These are phyloP conservation scores for Boeremia exigua DNA, from an alignment of 2,329 filamentous ascomycete species.

Conservation along the genomic window DNA sequence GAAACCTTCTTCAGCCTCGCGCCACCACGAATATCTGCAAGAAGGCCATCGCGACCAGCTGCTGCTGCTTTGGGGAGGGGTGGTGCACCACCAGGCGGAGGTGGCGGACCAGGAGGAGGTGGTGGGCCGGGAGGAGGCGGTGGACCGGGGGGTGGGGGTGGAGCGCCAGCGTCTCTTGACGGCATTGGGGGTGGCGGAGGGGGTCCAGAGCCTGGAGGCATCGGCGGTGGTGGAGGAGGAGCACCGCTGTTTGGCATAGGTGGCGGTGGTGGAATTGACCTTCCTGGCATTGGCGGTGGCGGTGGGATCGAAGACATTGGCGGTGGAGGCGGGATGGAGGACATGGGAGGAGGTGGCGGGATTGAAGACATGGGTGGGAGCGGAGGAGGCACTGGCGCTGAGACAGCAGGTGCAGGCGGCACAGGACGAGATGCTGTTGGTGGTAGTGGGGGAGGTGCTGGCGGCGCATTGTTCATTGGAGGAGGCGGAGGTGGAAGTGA, in stretches of 20 bases:
- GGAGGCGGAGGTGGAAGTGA: constrained; percentile 68
- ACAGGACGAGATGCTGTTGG: constrained; percentile 34
- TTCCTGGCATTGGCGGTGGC: constrained; percentile 40
- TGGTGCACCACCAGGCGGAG: constrained; percentile 39
- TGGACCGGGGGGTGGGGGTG: constrained; percentile 37
- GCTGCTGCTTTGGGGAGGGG: constrained; percentile 47
- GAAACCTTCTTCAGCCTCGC: constrained; percentile 76
- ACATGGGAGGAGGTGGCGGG: constrained; percentile 44
- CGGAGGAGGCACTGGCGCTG: constrained; percentile 35
- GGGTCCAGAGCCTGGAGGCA: constrained; percentile 23
- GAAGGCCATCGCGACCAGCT: constrained; percentile 64
- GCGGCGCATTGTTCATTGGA: constrained; percentile 35
- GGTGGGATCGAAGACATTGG: constrained; percentile 36
- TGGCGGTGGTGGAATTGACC: constrained; percentile 44
- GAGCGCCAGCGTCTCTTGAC: constrained; percentile 43
- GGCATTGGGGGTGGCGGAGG: constrained; percentile 50
- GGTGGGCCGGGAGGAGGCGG: constrained; percentile 35
- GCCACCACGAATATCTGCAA: constrained; percentile 74
- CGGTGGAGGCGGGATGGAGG: constrained; percentile 27
- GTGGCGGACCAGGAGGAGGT: constrained; percentile 45
- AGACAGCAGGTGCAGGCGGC: constrained; percentile 29
- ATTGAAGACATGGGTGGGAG: constrained; percentile 31
- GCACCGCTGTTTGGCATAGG: constrained; percentile 36
- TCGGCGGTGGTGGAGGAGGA: constrained; percentile 38
- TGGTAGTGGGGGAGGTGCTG: constrained; percentile 41